A percentile compares a stretch with the other conserved stretches of the same genome.
These are phyloP conservation scores for Chlamydomonas urium DNA, from an alignment of 139 green algal genomes.

Conservation along the genomic window DNA sequence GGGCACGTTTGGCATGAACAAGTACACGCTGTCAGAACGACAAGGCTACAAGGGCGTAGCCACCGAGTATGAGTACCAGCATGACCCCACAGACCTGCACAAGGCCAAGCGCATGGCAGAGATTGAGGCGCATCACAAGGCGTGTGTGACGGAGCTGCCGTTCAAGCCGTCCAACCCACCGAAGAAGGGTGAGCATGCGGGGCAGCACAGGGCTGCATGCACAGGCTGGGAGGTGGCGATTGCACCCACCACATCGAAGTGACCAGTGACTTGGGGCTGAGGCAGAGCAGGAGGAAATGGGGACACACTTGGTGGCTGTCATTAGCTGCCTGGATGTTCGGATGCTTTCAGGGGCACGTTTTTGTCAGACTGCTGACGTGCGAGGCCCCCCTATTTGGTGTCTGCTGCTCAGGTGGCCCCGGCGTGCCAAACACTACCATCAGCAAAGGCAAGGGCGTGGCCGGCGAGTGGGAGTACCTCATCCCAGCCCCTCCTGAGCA, in stretches of 20 bases:
- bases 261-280: too few relatives aligned
- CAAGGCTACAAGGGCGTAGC: slow-evolving; percentile 22
- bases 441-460: slow-evolving; percentile 42
- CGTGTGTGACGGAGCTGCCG: slow-evolving; percentile 23
- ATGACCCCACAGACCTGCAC: slow-evolving; percentile 26
- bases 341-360: too few relatives aligned
- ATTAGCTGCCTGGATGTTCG: too few relatives aligned
- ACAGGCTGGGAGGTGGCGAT: too few relatives aligned
- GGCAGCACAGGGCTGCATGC: too few relatives aligned
- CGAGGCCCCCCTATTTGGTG: background rate
- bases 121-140: slow-evolving; percentile 32
- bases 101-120: slow-evolving; percentile 16
- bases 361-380: too few relatives aligned
- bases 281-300: too few relatives aligned
- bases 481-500: background rate
- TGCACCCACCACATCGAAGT: too few relatives aligned
- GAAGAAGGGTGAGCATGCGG: slow-evolving; percentile 32
- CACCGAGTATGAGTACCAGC: slow-evolving; percentile 43
- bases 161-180: slow-evolving; percentile 52
- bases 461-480: slow-evolving; percentile 43
- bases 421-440: slow-evolving; percentile 46
- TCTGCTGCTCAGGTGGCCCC: slow-evolving; percentile 7
- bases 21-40: slow-evolving; percentile 41
- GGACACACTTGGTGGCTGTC: too few relatives aligned
- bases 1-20: slow-evolving; percentile 48